phyloP scores from a whole-genome alignment of 345 rosid genomes.

The Gossypium australe region DNA sequence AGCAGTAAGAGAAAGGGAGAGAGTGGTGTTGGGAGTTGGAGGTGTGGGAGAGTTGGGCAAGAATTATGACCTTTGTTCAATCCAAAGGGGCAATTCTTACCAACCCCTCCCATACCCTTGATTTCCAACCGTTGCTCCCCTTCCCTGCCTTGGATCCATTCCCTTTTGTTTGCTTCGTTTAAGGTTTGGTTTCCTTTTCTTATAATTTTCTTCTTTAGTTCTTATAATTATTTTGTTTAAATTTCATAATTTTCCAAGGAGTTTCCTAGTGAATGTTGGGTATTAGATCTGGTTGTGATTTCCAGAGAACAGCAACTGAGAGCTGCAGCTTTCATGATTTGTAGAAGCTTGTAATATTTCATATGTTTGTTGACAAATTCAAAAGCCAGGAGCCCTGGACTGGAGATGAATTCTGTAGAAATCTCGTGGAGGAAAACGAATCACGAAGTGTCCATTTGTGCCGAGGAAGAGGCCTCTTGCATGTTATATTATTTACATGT shows the following conservation, averaged over 20 bases:
- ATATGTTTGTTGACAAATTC: no score
- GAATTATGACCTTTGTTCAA: neutral
- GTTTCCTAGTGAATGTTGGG: neutral
- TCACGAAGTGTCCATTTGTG: no score
- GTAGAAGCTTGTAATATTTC: neutral
- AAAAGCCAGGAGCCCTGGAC: no score
- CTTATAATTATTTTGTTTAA: no score
- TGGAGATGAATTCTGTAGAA: no score
- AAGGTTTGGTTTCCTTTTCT: neutral
- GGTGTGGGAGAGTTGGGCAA: slow-evolving; percentile 19
- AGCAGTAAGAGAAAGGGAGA: neutral
- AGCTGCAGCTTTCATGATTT: neutral
- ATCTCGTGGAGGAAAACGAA: no score
- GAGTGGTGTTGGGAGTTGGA: slow-evolving; percentile 4
- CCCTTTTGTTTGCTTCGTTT: neutral
- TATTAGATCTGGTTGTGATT: neutral
- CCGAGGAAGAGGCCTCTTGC: no score
- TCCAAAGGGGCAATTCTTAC: neutral
- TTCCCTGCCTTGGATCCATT: neutral
- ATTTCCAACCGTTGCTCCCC: slow-evolving; percentile 12
- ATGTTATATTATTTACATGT: no score
- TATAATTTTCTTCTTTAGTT: neutral
- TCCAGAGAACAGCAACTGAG: neutral
- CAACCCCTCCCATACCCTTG: slow-evolving; percentile 21
- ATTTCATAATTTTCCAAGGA: no score